Percentiles rank a stretch among this genome's conserved stretches.
These are phyloP conservation scores for Trichoderma reesei DNA, from an alignment of 495 filamentous ascomycete genomes.

Conservation along the genomic window DNA sequence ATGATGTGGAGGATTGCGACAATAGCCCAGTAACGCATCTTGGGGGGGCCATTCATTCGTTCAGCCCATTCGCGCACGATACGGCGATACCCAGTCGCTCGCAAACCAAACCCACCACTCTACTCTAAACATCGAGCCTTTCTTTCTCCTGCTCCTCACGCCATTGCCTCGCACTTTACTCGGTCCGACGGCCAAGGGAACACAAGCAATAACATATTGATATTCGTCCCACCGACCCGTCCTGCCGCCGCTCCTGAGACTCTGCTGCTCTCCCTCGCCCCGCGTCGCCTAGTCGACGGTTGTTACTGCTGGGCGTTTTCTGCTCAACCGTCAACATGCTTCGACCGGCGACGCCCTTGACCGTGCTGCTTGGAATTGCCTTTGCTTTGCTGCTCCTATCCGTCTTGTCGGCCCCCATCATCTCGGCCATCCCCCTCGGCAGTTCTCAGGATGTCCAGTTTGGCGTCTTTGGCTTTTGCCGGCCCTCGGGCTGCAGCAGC, in stretches of 20 bases:
- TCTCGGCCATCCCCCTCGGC: constrained; percentile 74
- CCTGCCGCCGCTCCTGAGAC: constrained; percentile 9
- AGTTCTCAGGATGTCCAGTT: constrained; percentile 68
- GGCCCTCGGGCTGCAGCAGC: constrained; percentile 50
- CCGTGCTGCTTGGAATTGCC: constrained; percentile 72
- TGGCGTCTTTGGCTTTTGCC: constrained; percentile 90
- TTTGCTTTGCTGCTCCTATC: constrained; percentile 79
- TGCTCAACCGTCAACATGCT: constrained; percentile 41
- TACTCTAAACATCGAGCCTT: too few relatives aligned
- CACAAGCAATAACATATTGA: too few relatives aligned
- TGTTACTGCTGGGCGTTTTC: neutral
- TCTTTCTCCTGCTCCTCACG: neutral
- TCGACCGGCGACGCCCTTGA: constrained; percentile 87
- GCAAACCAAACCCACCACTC: too few relatives aligned
- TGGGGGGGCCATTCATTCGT: constrained; percentile 1
- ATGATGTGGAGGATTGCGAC: neutral
- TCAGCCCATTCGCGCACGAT: neutral
- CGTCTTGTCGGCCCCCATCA: constrained; percentile 87
- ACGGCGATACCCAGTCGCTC: neutral
- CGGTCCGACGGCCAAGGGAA: too few relatives aligned
- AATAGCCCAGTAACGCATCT: neutral
- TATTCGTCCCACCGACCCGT: neutral
- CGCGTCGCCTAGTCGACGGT: constrained; percentile 6
- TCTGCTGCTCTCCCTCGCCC: neutral
- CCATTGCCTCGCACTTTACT: neutral